Conservation (phyloP, 2,329 filamentous ascomycete species). For the Daldinia sp. region DNA sequence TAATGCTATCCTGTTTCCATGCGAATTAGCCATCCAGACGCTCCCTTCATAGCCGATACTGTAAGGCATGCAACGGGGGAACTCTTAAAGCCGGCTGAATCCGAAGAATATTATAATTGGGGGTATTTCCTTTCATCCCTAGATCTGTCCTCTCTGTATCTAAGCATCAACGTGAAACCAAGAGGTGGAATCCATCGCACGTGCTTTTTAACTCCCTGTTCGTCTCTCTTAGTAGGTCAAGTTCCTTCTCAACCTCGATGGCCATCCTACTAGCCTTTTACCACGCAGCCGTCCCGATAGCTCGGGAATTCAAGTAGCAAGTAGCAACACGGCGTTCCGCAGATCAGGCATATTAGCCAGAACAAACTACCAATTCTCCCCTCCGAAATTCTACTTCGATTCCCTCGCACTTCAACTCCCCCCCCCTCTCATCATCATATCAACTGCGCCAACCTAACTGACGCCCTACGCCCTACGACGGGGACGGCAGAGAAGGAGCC, state of each 20-base stretch:
- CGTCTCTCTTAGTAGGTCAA: neutral
- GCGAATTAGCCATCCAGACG: neutral
- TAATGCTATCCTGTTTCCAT: no score
- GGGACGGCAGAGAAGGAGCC: neutral
- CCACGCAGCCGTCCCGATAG: neutral
- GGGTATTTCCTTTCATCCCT: neutral
- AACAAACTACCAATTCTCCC: neutral
- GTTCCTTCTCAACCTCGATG: neutral
- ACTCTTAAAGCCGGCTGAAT: neutral
- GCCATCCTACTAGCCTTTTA: no score
- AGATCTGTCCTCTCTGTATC: neutral
- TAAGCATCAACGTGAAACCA: neutral
- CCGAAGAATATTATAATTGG: neutral
- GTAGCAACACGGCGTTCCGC: neutral
- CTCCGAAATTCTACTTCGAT: neutral
- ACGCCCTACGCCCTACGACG: neutral
- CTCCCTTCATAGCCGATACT: neutral
- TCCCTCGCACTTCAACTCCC: neutral
- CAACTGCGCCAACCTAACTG: neutral
- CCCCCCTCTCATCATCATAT: neutral
- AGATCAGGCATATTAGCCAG: neutral
- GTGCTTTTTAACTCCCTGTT: neutral
- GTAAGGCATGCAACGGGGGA: neutral
- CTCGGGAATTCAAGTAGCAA: neutral
- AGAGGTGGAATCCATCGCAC: neutral